Conservation (phyloP, 2,329 filamentous ascomycete genomes). For the Aspergillus intermedius region DNA sequence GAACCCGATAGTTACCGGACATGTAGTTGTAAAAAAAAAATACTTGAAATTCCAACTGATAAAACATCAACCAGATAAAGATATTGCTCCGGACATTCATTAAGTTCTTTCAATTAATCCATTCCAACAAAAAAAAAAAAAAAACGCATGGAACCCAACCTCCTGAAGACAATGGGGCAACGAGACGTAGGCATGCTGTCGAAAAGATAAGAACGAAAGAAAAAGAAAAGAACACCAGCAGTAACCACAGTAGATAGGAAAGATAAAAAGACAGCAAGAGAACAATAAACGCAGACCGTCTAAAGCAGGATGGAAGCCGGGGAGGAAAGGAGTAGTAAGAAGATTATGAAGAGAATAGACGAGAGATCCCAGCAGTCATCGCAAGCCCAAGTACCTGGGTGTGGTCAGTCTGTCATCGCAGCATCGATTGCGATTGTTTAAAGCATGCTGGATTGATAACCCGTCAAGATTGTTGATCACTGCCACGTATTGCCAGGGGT, state of each 20-base stretch:
- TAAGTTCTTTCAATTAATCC: slow-evolving; percentile 31
- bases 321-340: slow-evolving; percentile 2
- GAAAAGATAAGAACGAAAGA: slow-evolving; percentile 9
- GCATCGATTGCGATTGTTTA: not conserved
- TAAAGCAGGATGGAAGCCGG: slow-evolving; percentile 23
- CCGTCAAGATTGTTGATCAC: not conserved
- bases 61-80: slow-evolving; percentile 5
- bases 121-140: slow-evolving; percentile 21
- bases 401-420: slow-evolving; percentile 1
- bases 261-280: slow-evolving; percentile 15
- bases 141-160: slow-evolving; percentile 29
- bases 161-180: slow-evolving; percentile 16
- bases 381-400: slow-evolving; percentile 2
- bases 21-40: not conserved
- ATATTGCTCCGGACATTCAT: slow-evolving; percentile 15
- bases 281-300: slow-evolving; percentile 21
- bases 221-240: slow-evolving; percentile 15
- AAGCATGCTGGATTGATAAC: slow-evolving; percentile 7
- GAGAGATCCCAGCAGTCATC: slow-evolving; percentile 10
- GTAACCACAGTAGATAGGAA: slow-evolving; percentile 24
- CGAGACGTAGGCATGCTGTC: slow-evolving; percentile 12
- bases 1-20: not conserved
- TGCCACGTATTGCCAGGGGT: not conserved
- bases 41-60: slow-evolving; percentile 5
- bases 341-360: slow-evolving; percentile 9